Conservation (phyloP, 129 eudicot species). For the Sambucus nigra region DNA sequence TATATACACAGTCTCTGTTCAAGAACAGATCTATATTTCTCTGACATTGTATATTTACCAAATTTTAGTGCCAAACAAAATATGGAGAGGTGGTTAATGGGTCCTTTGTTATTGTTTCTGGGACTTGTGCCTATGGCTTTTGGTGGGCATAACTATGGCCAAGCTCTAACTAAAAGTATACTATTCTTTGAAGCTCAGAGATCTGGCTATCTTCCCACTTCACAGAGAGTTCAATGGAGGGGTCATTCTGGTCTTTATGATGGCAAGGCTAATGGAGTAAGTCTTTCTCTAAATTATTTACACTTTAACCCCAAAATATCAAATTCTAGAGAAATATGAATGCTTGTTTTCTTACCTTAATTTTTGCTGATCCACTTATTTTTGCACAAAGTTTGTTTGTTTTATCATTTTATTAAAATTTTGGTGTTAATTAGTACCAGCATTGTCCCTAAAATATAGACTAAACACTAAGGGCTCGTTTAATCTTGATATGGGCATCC, state of each 20-base stretch:
- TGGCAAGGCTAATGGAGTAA: constrained; percentile 26
- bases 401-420: too few species aligned
- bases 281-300: neutral
- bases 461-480: too few species aligned
- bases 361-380: too few species aligned
- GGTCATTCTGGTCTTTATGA: constrained; percentile 28
- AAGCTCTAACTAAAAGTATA: constrained; percentile 49
- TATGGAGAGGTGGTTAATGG: constrained; percentile 23
- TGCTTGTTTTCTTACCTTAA: too few species aligned
- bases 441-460: too few species aligned
- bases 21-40: constrained; percentile 13
- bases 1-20: neutral
- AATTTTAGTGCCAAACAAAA: neutral
- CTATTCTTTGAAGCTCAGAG: constrained; percentile 85
- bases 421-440: too few species aligned
- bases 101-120: constrained; percentile 26
- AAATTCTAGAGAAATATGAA: too few species aligned
- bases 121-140: constrained; percentile 19
- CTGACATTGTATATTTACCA: neutral
- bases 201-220: constrained; percentile 64
- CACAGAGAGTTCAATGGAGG: constrained; percentile 35
- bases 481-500: too few species aligned
- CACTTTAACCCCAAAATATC: too few species aligned
- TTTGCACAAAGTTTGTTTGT: too few species aligned
- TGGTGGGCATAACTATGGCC: constrained; percentile 40